A percentile compares a stretch with the other conserved stretches of the same genome.
Conservation (phyloP, 1,284 basidiomycete genomes). For the Apiotrichum laibachii region DNA sequence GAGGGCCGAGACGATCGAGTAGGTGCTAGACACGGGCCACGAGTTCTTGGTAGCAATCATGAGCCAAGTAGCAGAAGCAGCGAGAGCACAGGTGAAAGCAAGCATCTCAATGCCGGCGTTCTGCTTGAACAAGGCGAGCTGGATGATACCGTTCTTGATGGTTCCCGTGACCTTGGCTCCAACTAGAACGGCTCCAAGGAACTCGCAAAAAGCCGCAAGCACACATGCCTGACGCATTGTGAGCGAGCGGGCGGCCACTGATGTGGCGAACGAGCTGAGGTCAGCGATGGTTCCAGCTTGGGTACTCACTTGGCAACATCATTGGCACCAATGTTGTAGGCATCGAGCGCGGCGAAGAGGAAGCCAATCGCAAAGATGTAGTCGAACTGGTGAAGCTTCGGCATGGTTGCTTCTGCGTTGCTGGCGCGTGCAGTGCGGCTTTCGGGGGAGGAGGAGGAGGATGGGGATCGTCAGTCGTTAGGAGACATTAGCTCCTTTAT, state of each 20-base stretch:
- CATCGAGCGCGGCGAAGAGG: constrained; percentile 53
- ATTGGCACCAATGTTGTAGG: constrained; percentile 55
- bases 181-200: constrained; percentile 52
- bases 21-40: constrained; percentile 54
- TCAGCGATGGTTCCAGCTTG: neutral
- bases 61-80: constrained; percentile 50
- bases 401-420: constrained; percentile 50
- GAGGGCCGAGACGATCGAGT: constrained; percentile 54
- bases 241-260: constrained; percentile 53
- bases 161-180: constrained; percentile 53
- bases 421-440: too few species aligned
- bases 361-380: constrained; percentile 53
- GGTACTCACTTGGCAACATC: constrained; percentile 35
- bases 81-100: constrained; percentile 53
- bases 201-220: constrained; percentile 53
- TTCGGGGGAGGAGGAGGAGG: too few species aligned
- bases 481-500: too few species aligned
- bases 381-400: constrained; percentile 53
- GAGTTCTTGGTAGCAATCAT: constrained; percentile 50
- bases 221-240: constrained; percentile 52
- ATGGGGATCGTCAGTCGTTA: too few species aligned
- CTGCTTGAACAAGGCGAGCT: constrained; percentile 45
- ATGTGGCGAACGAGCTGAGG: constrained; percentile 53
- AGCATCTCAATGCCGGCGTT: constrained; percentile 54
- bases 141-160: constrained; percentile 53